Conservation (phyloP, 2,329 filamentous ascomycete species). For the Zasmidium angulare region DNA sequence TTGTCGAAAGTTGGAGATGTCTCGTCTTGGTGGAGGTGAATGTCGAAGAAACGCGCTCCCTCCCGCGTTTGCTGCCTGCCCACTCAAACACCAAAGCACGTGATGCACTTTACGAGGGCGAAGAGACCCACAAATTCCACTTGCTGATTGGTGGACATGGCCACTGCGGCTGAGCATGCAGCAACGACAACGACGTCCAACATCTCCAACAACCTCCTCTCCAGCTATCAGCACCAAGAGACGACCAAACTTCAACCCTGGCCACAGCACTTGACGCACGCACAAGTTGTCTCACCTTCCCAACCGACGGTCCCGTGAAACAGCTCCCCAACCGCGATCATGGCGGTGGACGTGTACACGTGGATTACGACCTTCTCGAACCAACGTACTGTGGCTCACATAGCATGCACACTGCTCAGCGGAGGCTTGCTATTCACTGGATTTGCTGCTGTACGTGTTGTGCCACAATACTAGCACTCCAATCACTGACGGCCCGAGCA, state of each 20-base stretch:
- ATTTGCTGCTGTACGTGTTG: background rate
- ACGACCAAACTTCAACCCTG: background rate
- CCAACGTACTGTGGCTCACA: constrained; percentile 2
- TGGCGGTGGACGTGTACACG: background rate
- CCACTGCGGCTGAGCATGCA: background rate
- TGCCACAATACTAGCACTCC: background rate
- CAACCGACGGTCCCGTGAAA: no score
- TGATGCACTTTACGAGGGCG: no score
- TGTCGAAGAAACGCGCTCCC: no score
- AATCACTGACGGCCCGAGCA: background rate
- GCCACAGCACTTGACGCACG: no score
- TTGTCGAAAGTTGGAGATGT: no score
- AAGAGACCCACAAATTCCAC: no score
- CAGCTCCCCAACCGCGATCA: background rate
- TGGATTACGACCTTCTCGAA: background rate
- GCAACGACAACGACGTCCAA: background rate
- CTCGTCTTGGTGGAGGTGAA: background rate
- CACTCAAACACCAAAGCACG: no score
- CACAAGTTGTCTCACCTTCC: no score
- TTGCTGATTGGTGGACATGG: no score
- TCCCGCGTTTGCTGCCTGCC: no score
- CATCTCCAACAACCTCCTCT: background rate
- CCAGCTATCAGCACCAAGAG: background rate
- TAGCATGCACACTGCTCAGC: background rate
- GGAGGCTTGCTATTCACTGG: background rate